Evolutionary conservation across 192 early-diverging fungal species (phyloP).

Genomic region (Umbelopsis ramanniana): DNA sequence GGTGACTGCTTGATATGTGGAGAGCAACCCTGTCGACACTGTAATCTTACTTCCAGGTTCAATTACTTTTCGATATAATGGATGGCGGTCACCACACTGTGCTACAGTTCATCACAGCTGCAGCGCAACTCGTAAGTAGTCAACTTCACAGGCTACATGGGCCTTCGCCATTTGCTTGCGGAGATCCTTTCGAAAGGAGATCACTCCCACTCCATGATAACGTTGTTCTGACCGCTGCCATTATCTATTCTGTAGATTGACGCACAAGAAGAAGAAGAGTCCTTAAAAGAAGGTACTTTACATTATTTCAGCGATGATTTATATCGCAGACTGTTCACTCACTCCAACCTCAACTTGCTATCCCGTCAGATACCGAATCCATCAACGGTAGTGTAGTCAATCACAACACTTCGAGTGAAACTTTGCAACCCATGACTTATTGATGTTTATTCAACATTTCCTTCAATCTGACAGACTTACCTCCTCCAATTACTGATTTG

Average conservation of each 20-base stretch:
- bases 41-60: background rate
- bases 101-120: conserved; percentile 43
- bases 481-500: conserved; percentile 15
- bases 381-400: background rate
- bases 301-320: background rate
- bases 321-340: background rate
- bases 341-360: background rate
- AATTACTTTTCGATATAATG: conserved; percentile 29
- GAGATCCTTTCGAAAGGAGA: background rate
- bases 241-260: conserved; percentile 24
- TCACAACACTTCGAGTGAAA: background rate
- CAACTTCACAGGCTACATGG: background rate
- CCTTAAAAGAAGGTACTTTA: conserved; percentile 16
- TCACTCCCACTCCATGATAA: background rate
- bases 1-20: conserved; percentile 12
- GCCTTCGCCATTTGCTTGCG: background rate
- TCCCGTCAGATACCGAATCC: background rate
- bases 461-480: conserved; percentile 1
- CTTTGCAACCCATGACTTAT: no score
- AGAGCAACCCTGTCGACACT: background rate
- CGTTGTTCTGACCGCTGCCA: background rate
- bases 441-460: no score
- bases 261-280: conserved; percentile 27
- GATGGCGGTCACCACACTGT: conserved; percentile 37
- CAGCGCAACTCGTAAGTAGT: conserved; percentile 37